Base-by-base conservation (phyloP, 2,329 filamentous ascomycete genomes). In the Pyrenophora tritici-repentis region DNA sequence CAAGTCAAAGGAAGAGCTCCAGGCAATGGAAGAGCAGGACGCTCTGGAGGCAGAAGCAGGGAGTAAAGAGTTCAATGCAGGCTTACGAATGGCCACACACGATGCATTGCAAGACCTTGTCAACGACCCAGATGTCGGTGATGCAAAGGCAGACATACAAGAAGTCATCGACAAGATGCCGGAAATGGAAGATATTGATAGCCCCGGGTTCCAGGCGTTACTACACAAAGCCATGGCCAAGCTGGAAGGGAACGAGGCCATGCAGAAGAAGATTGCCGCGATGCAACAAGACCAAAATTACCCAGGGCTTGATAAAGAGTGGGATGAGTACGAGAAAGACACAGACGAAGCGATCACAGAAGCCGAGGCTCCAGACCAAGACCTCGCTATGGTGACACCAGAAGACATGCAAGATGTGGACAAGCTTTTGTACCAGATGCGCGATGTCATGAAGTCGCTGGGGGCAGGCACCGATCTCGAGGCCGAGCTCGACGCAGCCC, bases 41-140 rank as follows among this genome's bases (percentile, higher is more conserved):
- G 47, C 42, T 12, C 56, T 47, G 20, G 53, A 63, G 12, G 53
- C 55, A 8, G 58, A 63, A 31, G 42, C 42, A 3, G 51, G 61
- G 14, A 42, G 53, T 17, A 53, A 61, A 22, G 50, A 66, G 29
- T 37, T 66, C 14, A 48, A 54, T n/a, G 53, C 58, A 0, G 31
- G 39, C n/a, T 18, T 64, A n/a, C 53, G 56, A 1, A 61, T 56
- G 42, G 58, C 50, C 3, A 59, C 62, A 12, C 56, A 66, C 22
- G 55, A 66, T 16, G 50, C 51, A 4, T 29, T 71, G 5, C 61
- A 66, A 24, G 55, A 66, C 16, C 36, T 72, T 26, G 55, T 71
- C 22, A 48, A 70, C 6, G 67, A 73, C 26, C 67, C 71, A 4
- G 63, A 66, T 3, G 50, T 69, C 3, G 61, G 45, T 9, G 55